A percentile compares a stretch with the other conserved stretches of the same genome.
These are phyloP conservation scores for Ilex asprella DNA, from an alignment of 257 asterid species.

Conservation along the genomic window DNA sequence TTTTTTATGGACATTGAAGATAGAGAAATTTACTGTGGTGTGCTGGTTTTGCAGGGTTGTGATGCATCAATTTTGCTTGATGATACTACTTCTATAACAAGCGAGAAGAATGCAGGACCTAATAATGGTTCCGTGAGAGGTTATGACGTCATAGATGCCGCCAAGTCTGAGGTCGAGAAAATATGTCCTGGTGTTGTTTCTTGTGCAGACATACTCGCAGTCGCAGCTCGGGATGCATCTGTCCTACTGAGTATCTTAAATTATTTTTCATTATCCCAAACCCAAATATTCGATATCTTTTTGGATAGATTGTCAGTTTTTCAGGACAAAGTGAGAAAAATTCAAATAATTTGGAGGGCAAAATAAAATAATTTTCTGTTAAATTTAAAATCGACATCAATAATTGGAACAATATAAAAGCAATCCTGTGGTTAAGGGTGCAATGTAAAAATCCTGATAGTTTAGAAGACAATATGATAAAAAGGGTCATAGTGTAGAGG, in stretches of 20 bases:
- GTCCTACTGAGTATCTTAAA: conserved; percentile 2
- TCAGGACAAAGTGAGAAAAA: too few relatives aligned
- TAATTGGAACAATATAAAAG: too few relatives aligned
- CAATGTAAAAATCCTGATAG: too few relatives aligned
- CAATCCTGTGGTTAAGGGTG: too few relatives aligned
- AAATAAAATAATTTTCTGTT: too few relatives aligned
- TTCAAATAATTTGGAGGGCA: too few relatives aligned
- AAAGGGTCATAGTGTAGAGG: too few relatives aligned
- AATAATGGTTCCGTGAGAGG: conserved; percentile 33
- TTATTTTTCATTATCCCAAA: neutral
- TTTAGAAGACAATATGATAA: too few relatives aligned
- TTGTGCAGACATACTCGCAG: conserved; percentile 15
- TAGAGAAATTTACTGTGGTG: neutral
- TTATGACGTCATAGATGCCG: conserved; percentile 29
- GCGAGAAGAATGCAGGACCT: conserved; percentile 29
- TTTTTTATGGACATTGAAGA: too few relatives aligned
- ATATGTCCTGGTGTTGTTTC: conserved; percentile 20
- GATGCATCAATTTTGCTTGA: conserved; percentile 38
- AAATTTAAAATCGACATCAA: too few relatives aligned
- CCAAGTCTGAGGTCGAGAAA: conserved; percentile 33
- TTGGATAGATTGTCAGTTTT: too few relatives aligned
- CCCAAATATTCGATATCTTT: too few relatives aligned
- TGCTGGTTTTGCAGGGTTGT: conserved; percentile 1
- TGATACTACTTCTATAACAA: conserved; percentile 22
- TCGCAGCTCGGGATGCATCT: conserved; percentile 21